Evolutionary conservation across 179 eudicot species (phyloP), one percentile per base, ranked within the genome.

Genomic region (Sideroxylon spinosum): DNA sequence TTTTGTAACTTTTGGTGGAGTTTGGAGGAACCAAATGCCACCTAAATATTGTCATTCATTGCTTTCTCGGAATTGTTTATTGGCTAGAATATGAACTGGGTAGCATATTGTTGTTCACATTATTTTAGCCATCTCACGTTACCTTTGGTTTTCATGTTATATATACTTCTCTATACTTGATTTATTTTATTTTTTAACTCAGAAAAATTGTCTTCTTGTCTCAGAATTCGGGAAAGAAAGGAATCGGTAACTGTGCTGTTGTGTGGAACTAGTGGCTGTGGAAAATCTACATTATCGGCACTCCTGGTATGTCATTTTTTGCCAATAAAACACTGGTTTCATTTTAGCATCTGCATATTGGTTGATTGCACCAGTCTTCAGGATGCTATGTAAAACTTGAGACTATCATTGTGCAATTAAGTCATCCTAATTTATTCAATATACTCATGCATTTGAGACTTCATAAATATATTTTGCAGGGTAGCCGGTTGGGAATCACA

Each of bases 201-300:
- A 46, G 10, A 28, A 32, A 37, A 37, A 37, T 37, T 37, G 44
- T 60, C 82, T 73, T 73, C 52, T 69, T 69, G 13, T 84, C 85
- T 60, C 92, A 95, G 98, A 84, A 87, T 93, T 46, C 89, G 98
- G 61, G 98, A 95, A 81, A 89, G 94, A 85, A 95, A 91, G 89
- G 97, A 91, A 83, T 95, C 98, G 22, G 82, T 95, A 52, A 93
- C 98, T 44, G 91, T 95, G 81, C 78, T 95, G 76, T 77, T 93
- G 84, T 95, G 98, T 86, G 98, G 98, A 74, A 95, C 98, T 32
- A 95, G 98, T 80, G 98, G 98, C 83, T 95, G 98, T 80, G 98
- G 98, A 44, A 95, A 95, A 84, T 95, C 98, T 71, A 95, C 98
- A 44, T 84, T 95, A 83, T 95, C 98, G 62, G 97, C 98, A 4